A percentile compares a stretch with the other conserved stretches of the same genome.
Evolutionary conservation across 2,329 filamentous ascomycete species (phyloP).

Genomic region (Cladosporium sp.): DNA sequence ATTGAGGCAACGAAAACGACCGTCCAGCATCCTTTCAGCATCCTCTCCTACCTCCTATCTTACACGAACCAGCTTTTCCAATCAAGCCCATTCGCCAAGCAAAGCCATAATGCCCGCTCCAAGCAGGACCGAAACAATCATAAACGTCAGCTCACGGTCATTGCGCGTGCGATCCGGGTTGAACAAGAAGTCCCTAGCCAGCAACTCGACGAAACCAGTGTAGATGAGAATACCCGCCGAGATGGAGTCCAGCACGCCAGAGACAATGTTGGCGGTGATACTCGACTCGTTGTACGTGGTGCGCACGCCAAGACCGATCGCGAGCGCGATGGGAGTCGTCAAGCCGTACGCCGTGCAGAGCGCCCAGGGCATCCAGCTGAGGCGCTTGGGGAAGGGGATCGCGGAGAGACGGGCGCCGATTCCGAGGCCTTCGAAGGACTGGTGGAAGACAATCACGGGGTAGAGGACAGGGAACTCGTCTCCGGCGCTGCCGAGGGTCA

Average conservation of each 20-base stretch:
- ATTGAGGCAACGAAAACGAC: too few relatives aligned
- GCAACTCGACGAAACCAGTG: conserved; percentile 45
- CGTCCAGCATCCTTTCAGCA: too few relatives aligned
- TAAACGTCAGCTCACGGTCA: conserved; percentile 81
- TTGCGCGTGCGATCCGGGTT: conserved; percentile 84
- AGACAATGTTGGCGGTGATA: conserved; percentile 66
- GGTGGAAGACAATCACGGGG: conserved; percentile 74
- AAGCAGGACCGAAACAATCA: conserved; percentile 83
- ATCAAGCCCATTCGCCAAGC: conserved; percentile 80
- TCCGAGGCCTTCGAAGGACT: conserved; percentile 89
- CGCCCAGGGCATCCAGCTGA: conserved; percentile 69
- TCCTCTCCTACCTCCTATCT: conserved; percentile 14
- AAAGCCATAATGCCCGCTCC: conserved; percentile 73
- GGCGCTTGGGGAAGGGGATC: conserved; percentile 68
- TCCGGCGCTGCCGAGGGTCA: conserved; percentile 65
- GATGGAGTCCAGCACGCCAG: conserved; percentile 85
- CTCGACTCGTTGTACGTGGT: conserved; percentile 59
- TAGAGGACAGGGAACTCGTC: conserved; percentile 58
- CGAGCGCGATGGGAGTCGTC: conserved; percentile 80
- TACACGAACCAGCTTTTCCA: background rate
- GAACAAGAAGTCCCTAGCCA: conserved; percentile 52
- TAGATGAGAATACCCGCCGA: conserved; percentile 61
- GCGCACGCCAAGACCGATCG: conserved; percentile 73
- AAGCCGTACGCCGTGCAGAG: conserved; percentile 69
- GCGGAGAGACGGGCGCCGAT: conserved; percentile 78